Conservation (phyloP, 2,329 filamentous ascomycete genomes). For the Pestalotiopsis sp. region DNA sequence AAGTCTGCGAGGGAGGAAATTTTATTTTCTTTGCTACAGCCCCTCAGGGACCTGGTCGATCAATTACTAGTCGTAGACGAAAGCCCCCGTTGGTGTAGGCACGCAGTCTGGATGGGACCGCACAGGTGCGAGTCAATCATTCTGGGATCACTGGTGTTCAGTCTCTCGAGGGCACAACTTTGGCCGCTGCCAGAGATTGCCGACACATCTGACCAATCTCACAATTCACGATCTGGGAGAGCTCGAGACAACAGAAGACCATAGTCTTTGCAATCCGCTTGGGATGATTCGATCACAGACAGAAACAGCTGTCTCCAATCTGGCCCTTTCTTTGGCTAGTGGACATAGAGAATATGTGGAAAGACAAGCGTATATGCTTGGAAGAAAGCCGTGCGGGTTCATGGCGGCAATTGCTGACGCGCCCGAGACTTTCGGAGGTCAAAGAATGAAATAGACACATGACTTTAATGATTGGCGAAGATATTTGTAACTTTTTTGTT, state of each 20-base stretch:
- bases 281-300: neutral
- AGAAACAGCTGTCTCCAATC: neutral
- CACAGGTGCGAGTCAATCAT: slow-evolving; percentile 41
- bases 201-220: slow-evolving; percentile 26
- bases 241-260: neutral
- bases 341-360: neutral
- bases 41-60: slow-evolving; percentile 28
- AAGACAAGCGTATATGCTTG: neutral
- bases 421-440: neutral
- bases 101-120: slow-evolving; percentile 36
- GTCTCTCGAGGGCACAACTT: slow-evolving; percentile 33
- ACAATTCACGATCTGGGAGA: slow-evolving; percentile 31
- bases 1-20: neutral
- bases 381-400: neutral
- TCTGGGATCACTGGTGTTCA: slow-evolving; percentile 37
- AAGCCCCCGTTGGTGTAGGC: slow-evolving; percentile 34
- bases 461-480: neutral
- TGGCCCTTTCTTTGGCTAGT: neutral
- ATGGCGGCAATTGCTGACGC: neutral
- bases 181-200: slow-evolving; percentile 33
- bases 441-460: neutral
- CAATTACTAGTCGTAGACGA: slow-evolving; percentile 32
- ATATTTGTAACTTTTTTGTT: too few relatives aligned
- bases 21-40: slow-evolving; percentile 18
- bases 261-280: neutral